Percentiles rank a stretch among this genome's conserved stretches.
Evolutionary conservation across 2,329 filamentous ascomycete genomes (phyloP).

Genomic region (Aspergillus sp.): DNA sequence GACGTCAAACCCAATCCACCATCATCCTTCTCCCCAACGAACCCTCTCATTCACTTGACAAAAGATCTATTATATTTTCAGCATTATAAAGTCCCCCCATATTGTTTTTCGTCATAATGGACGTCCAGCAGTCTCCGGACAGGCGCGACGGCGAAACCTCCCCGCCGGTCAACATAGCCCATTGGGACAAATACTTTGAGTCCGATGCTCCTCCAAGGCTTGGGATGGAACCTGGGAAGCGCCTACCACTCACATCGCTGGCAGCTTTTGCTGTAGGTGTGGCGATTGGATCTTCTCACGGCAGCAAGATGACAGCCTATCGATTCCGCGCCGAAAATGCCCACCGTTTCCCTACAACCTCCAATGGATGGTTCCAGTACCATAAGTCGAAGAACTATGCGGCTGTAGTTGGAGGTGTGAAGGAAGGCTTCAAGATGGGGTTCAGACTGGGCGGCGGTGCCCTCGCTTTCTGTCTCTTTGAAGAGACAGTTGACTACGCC

Average conservation of each 20-base stretch:
- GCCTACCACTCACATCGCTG: conserved; percentile 63
- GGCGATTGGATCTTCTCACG: conserved; percentile 67
- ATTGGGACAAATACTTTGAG: conserved; percentile 38
- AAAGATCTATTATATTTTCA: neutral
- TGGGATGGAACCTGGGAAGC: conserved; percentile 62
- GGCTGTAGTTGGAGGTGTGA: conserved; percentile 70
- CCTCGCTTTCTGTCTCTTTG: conserved; percentile 72
- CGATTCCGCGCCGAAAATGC: conserved; percentile 95
- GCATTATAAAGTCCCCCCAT: too few relatives aligned
- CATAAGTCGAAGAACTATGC: conserved; percentile 98
- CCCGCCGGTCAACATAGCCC: conserved; percentile 26
- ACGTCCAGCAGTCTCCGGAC: conserved; percentile 9
- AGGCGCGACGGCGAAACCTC: conserved; percentile 8
- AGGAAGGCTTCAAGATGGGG: conserved; percentile 75
- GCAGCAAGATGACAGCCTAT: conserved; percentile 69
- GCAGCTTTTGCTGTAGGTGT: conserved; percentile 68
- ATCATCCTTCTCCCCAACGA: neutral
- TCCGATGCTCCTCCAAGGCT: conserved; percentile 44
- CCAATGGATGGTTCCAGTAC: conserved; percentile 95
- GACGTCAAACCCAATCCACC: too few relatives aligned
- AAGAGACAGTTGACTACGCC: conserved; percentile 77
- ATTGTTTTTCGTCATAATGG: conserved; percentile 7
- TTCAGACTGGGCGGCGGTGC: conserved; percentile 68
- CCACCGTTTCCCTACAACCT: conserved; percentile 80
- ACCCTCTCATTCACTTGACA: neutral